phyloP scores from a whole-genome alignment of 1,139 yeast species.

The Geotrichum candidum region DNA sequence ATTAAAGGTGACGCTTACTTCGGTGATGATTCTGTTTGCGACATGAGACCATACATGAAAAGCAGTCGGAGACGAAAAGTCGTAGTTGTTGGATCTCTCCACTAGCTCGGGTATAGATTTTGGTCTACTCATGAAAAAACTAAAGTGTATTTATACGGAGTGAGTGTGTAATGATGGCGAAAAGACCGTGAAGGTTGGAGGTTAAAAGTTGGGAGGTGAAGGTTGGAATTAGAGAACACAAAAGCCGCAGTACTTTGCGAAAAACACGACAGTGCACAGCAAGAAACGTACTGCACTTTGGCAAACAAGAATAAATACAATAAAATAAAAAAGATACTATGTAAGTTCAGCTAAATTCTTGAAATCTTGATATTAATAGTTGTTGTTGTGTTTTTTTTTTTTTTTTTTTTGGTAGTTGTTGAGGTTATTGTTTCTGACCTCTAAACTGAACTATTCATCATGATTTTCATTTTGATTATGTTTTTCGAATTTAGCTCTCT shows the following conservation, averaged over 20 bases:
- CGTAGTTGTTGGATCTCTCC: slow-evolving; percentile 41
- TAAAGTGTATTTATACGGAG: neutral
- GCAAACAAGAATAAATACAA: no score
- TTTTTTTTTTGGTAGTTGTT: no score
- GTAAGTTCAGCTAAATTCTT: no score
- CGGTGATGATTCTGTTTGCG: slow-evolving; percentile 36
- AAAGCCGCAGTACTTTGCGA: neutral
- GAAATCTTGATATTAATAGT: no score
- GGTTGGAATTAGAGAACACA: neutral
- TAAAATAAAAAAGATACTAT: no score
- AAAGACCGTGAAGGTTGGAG: neutral
- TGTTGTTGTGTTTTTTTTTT: no score
- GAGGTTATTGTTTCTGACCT: no score
- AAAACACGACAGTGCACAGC: neutral
- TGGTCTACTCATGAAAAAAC: slow-evolving; percentile 17
- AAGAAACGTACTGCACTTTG: neutral
- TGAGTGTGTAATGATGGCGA: neutral
- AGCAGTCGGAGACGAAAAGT: slow-evolving; percentile 40
- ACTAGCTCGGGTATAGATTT: slow-evolving; percentile 34
- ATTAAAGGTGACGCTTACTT: slow-evolving; percentile 9
- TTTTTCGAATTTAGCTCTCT: no score
- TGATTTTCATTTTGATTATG: no score
- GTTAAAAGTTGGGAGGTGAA: neutral
- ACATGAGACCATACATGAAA: slow-evolving; percentile 44
- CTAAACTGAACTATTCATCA: no score